A percentile compares a stretch with the other conserved stretches of the same genome.
These are phyloP conservation scores for Hypsizygus marmoreus DNA, from an alignment of 768 basidiomycete species.

Conservation along the genomic window DNA sequence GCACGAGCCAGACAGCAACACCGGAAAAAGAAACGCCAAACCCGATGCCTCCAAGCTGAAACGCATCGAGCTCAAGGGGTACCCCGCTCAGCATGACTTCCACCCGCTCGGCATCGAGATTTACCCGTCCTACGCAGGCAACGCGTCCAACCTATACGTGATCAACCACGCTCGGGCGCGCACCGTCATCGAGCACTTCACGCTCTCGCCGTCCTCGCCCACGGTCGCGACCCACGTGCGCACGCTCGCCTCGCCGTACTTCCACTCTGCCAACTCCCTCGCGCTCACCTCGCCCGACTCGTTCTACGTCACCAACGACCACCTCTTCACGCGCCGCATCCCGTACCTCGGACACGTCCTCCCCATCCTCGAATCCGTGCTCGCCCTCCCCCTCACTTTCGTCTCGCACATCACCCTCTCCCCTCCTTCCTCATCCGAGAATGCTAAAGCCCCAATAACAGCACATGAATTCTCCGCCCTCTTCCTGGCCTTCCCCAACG, in stretches of 20 bases:
- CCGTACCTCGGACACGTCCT: slow-evolving; percentile 52
- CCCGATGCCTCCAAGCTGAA: slow-evolving; percentile 27
- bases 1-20: slow-evolving; percentile 33
- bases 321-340: slow-evolving; percentile 63
- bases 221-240: slow-evolving; percentile 54
- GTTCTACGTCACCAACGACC: slow-evolving; percentile 77
- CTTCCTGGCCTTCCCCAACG: slow-evolving; percentile 69
- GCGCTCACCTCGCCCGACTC: slow-evolving; percentile 65
- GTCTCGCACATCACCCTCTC: slow-evolving; percentile 55
- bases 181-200: slow-evolving; percentile 72
- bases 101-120: slow-evolving; percentile 71
- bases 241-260: slow-evolving; percentile 58
- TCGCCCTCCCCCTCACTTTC: slow-evolving; percentile 61
- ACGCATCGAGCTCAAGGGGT: slow-evolving; percentile 48
- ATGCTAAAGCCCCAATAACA: slow-evolving; percentile 26
- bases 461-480: slow-evolving; percentile 41
- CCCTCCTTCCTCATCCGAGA: slow-evolving; percentile 20
- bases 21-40: slow-evolving; percentile 6
- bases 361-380: slow-evolving; percentile 55
- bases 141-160: slow-evolving; percentile 59
- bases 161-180: slow-evolving; percentile 66
- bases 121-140: slow-evolving; percentile 50
- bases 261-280: slow-evolving; percentile 68
- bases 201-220: slow-evolving; percentile 45
- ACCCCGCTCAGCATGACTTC: slow-evolving; percentile 61